phyloP scores from a whole-genome alignment of 805 yeast species.

The Saccharomycopsis sp. region DNA sequence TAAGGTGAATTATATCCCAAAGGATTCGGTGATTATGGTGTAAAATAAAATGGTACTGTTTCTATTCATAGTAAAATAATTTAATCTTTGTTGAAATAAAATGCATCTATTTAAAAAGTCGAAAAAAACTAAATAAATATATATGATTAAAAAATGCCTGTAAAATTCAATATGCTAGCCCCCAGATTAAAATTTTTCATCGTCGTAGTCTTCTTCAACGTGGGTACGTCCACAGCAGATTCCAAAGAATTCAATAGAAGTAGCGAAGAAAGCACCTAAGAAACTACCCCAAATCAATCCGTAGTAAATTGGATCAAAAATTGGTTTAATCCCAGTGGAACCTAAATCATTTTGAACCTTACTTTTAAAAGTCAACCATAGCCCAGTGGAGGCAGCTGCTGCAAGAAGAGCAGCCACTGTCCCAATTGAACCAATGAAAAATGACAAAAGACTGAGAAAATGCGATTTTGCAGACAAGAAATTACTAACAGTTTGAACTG shows the following conservation, averaged over 20 bases:
- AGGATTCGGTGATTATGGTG: slow-evolving; percentile 34
- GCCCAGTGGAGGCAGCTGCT: slow-evolving; percentile 57
- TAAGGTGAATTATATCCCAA: slow-evolving; percentile 58
- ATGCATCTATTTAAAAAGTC: not conserved
- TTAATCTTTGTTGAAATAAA: not conserved
- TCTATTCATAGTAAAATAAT: not conserved
- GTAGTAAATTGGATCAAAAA: slow-evolving; percentile 41
- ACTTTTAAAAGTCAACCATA: slow-evolving; percentile 41
- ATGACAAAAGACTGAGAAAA: slow-evolving; percentile 38
- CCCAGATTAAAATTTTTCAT: slow-evolving; percentile 1
- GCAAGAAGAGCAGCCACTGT: slow-evolving; percentile 34
- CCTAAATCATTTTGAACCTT: slow-evolving; percentile 43
- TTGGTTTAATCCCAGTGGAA: slow-evolving; percentile 49
- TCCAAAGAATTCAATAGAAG: slow-evolving; percentile 36
- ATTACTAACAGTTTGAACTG: slow-evolving; percentile 37
- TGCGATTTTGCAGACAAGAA: slow-evolving; percentile 40
- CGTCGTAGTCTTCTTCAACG: slow-evolving; percentile 7
- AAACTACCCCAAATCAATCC: slow-evolving; percentile 62
- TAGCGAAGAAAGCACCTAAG: slow-evolving; percentile 38
- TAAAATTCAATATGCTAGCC: not conserved
- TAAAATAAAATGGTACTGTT: slow-evolving; percentile 1
- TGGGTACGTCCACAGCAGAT: slow-evolving; percentile 36
- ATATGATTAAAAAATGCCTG: not conserved
- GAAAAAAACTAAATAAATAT: not conserved
- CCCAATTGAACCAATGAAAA: slow-evolving; percentile 38